Evolutionary conservation across 306 rosid genomes (phyloP), one percentile per base, ranked within the genome.

Genomic region (Coriaria nepalensis): DNA sequence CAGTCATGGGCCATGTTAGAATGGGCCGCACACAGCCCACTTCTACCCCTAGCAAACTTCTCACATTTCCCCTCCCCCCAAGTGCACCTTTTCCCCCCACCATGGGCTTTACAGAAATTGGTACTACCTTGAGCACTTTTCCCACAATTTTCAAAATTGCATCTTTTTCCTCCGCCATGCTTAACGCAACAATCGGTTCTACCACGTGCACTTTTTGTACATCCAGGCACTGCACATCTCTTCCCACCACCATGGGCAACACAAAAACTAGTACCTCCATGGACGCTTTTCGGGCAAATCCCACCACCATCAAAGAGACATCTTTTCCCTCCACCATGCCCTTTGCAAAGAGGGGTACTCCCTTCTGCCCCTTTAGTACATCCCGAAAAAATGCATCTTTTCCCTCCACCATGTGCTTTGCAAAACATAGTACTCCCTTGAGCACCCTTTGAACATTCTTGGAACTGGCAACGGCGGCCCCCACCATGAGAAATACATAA

Each of bases 101-200:
- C 98, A 61, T 90, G 98, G 9, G 98, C 98, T 73, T 90, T 90
- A 79, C 98, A 90, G 81, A 81, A 90, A 47, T 85, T 94, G 35
- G 98, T 90, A 78, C 98, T 85, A 37, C 98, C 98, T 58, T 90
- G 95, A n/a, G 98, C 98, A 70, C 98, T 90, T 73, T 85, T 90
- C 43, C 67, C 82, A 59, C 98, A 90, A 42, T 75, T 66, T 6
- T 82, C 95, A 49, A 11, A 69, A 77, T 55, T 81, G 76, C 98
- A 90, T 4, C 98, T 74, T 64, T 85, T 90, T 1, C 98, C 98
- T 36, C 98, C 98, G 8, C 98, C 98, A 38, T 90, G 98, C 73
- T 71, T 79, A 6, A 90, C 98, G 44, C 98, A 90, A 45, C 93
- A 90, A 62, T 85, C 95, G 6, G 98, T 90, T 3, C 98, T 92